phyloP scores from a whole-genome alignment of 140 eudicot species.

The Anethum foeniculum region DNA sequence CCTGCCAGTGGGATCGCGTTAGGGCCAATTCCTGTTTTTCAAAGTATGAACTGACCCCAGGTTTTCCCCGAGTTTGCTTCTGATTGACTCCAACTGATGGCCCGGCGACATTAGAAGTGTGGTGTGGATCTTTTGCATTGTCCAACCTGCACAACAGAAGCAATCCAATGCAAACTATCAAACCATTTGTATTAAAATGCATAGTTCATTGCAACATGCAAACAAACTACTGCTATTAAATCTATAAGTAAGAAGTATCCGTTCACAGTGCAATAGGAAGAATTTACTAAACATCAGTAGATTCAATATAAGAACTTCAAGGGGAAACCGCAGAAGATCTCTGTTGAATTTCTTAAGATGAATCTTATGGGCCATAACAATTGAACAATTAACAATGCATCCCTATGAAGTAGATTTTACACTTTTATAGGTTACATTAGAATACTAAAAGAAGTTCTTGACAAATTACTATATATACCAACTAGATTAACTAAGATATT shows the following conservation, averaged over 20 bases:
- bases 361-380: not conserved
- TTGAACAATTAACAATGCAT: not conserved
- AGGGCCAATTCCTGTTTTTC: conserved; percentile 68
- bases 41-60: conserved; percentile 75
- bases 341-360: not conserved
- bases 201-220: not conserved
- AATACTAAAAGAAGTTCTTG: not conserved
- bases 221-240: not conserved
- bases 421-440: not conserved
- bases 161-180: conserved; percentile 12
- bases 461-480: not conserved
- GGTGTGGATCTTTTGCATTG: conserved; percentile 28
- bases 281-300: not conserved
- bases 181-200: not conserved
- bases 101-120: conserved; percentile 28
- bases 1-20: conserved; percentile 93
- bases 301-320: not conserved
- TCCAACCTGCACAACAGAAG: conserved; percentile 41
- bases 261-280: not conserved
- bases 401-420: not conserved
- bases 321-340: not conserved
- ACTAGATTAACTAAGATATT: not conserved
- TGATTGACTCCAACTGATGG: conserved; percentile 28
- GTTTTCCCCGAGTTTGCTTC: conserved; percentile 42
- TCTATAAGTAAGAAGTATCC: too few relatives aligned